Evolutionary conservation across 139 green algal genomes (phyloP), one percentile per base, ranked within the genome.

Genomic region (Ulvella scutata): DNA sequence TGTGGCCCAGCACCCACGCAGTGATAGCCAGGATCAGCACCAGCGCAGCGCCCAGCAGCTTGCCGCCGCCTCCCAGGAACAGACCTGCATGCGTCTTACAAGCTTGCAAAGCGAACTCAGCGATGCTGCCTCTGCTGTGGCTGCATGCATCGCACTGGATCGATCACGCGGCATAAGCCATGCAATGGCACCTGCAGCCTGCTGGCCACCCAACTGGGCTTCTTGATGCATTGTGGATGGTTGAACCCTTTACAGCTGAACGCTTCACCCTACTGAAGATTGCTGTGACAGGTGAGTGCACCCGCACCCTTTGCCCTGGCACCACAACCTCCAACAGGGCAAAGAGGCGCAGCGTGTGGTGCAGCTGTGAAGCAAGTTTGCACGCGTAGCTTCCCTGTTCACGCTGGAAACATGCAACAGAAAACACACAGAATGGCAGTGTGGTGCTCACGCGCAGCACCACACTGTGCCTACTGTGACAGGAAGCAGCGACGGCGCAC

Each of bases 1-100:
- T 88, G 75, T 86, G 85, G 43, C 62, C 80, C 61, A 82, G 38
- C 38, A 85, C 78, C 91, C 90, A 96, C 23, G 26, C 84, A 79
- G 79, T 74, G 75, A 67, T 23, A 29, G 51, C 51, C n/a, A 67
- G 0, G 62, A 75, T 75, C 0, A 75, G 38, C 10, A 75, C 62
- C 7, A 75, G 7, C 2, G 62, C 62, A 75, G 10, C 20, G 38
- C 62, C 62, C 13, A 67, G 51, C 20, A 67, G 51, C 1, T 67
- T 67, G 51, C 51, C 51, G 0, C 51, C 51, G 51, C 51, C 51
- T 1, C 51, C 51, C 51, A 67, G 31, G 51, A 67, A 67, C 0
- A 67, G 51, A 26, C 51, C 51, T 67, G 51, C 51, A 67, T 1
- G 1, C n/a, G 51, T 34, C 4, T 6, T 6, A 67, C 31, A 0